Evolutionary conservation across 1,284 basidiomycete genomes (phyloP).

Genomic region (Boletus chippewaensis): DNA sequence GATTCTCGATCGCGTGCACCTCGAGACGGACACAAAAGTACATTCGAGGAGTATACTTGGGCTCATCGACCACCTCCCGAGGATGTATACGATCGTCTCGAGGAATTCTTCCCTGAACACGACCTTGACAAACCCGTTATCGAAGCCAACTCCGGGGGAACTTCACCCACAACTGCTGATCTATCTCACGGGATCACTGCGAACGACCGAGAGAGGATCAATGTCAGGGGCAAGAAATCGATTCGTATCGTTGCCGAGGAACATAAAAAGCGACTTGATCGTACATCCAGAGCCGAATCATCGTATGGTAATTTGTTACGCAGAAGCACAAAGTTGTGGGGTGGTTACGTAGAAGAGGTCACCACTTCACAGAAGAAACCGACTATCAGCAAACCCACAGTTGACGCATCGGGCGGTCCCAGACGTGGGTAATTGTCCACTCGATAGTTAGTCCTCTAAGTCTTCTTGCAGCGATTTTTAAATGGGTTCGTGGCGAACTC

Average conservation of each 20-base stretch:
- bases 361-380: constrained; percentile 56
- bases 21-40: constrained; percentile 40
- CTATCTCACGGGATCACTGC: constrained; percentile 35
- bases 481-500: constrained; percentile 97
- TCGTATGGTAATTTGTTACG: constrained; percentile 51
- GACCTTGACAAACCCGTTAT: constrained; percentile 96
- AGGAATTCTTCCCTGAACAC: constrained; percentile 94
- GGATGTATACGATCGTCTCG: constrained; percentile 88
- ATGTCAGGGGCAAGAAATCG: constrained; percentile 65
- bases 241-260: constrained; percentile 90
- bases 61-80: constrained; percentile 89
- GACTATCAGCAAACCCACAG: constrained; percentile 39
- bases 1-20: constrained; percentile 20
- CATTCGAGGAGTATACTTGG: constrained; percentile 69
- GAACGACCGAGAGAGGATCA: constrained; percentile 38
- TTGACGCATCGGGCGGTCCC: constrained; percentile 54
- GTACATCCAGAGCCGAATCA: constrained; percentile 47
- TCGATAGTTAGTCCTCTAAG: constrained; percentile 17
- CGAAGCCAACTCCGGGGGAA: constrained; percentile 73
- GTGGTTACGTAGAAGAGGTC: constrained; percentile 89
- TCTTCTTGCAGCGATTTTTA: constrained; percentile 71
- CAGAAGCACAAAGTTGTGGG: constrained; percentile 94
- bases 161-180: constrained; percentile 70
- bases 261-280: constrained; percentile 63
- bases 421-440: constrained; percentile 44